Evolutionary conservation across 2,329 filamentous ascomycete species (phyloP), one percentile per base, ranked within the genome.

Genomic region (Colletotrichum sp.): DNA sequence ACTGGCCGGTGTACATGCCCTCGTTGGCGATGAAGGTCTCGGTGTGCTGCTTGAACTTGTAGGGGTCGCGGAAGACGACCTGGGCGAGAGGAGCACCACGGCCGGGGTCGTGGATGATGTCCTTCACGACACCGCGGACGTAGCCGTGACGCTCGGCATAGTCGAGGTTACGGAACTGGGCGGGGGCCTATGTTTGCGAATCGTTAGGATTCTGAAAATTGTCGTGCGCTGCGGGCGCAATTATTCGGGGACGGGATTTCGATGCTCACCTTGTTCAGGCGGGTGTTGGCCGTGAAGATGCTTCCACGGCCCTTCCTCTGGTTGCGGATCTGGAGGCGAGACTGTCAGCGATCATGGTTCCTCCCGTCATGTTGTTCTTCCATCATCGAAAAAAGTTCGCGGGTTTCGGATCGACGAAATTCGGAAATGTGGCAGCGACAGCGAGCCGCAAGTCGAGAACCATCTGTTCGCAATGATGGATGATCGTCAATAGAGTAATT

Each of bases 21-120:
- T 99, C 97, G 91, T 99, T 99, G 90, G 97, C 97, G 87, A 99
- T 99, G 94, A 99, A 98, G 83, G 97, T 99, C 94, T 99, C 96
- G 88, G 94, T 96, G 88, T 96, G 91, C 87, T 96, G 94, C 94
- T 98, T 98, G 95, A 95, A 99, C 89, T 93, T 93, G 94, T 99
- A 99, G 84, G 97, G 96, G 90, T 98, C 95, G 85, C 97, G 96
- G 95, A 99, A 99, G 84, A 93, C 90, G 86, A 99, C 96, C 90
- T 95, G 95, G 87, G 97, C 97, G 86, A 99, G 95, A 84, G 97
- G 97, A 89, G 98, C 96, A 91, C 97, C 97, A 90, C 97, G 96
- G 88, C 97, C 97, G 84, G 96, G 93, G 90, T 99, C 97, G 93
- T 99, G 97, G 90, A 99, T 95, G 89, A 99, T 98, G 86, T 99